Conservation (phyloP, 371 early-diverging fungal genomes). For the Mortierella sp. region DNA sequence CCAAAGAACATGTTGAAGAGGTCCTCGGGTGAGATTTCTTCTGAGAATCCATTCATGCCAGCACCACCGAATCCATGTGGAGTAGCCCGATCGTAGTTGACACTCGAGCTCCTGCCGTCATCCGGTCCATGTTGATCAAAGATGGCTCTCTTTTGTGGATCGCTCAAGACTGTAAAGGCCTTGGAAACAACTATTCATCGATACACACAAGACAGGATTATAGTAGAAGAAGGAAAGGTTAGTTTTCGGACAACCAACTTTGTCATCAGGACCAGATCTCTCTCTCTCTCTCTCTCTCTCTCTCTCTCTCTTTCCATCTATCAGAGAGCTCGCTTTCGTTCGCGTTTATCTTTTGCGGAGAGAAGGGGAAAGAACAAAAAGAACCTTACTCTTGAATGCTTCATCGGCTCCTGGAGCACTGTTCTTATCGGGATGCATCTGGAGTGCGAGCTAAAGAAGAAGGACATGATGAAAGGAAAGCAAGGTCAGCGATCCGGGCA, state of each 20-base stretch:
- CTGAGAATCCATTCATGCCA: conserved; percentile 60
- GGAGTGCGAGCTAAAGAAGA: conserved; percentile 83
- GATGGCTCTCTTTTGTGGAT: conserved; percentile 83
- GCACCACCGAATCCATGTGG: conserved; percentile 51
- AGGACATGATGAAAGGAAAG: neutral
- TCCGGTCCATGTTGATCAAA: conserved; percentile 92
- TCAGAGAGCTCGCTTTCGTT: too few species aligned
- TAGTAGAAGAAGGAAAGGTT: neutral
- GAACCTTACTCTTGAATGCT: conserved; percentile 88
- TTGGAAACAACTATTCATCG: conserved; percentile 79
- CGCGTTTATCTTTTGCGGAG: neutral
- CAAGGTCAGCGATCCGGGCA: too few species aligned
- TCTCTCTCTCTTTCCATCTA: too few species aligned
- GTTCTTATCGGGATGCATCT: conserved; percentile 99
- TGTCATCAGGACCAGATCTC: too few species aligned
- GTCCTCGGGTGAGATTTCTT: conserved; percentile 94
- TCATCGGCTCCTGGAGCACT: conserved; percentile 96
- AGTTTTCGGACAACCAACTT: too few species aligned
- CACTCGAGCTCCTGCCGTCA: conserved; percentile 53
- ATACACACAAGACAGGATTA: neutral
- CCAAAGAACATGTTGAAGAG: conserved; percentile 97
- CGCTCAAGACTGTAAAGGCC: conserved; percentile 90
- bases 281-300: too few species aligned
- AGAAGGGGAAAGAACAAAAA: conserved; percentile 18
- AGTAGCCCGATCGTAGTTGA: conserved; percentile 39